Evolutionary conservation across 2,329 filamentous ascomycete genomes (phyloP), one percentile per base, ranked within the genome.

Genomic region (Exophiala mesophila): DNA sequence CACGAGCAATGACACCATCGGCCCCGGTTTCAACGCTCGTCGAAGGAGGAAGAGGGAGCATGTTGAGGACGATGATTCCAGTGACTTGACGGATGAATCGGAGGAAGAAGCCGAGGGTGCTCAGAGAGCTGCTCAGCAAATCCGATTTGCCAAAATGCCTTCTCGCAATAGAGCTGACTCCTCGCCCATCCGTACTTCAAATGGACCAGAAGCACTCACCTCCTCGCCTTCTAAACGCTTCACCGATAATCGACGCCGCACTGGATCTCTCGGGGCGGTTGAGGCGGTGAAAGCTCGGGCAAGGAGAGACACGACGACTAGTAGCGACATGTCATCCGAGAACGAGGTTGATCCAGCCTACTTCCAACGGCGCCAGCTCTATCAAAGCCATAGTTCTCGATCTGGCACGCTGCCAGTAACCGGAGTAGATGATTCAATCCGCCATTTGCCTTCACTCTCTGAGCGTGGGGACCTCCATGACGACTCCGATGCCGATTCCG

Each of bases 101-200:
- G 79, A 83, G 32, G 79, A 83, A 6, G 77, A 80, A 33, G 70
- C 68, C 3, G 73, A 78, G 16, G 59, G 57, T 28, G 53, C 53
- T 32, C 59, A 60, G 54, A 63, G 84, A 40, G 83, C 85, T 32
- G 83, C 84, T 2, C 87, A 94, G 60, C 87, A 94, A 62, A 95
- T 97, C 62, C 89, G 90, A 59, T 98, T 98, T 64, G 81, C 85
- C 36, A 97, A 97, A 66, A 90, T 96, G 86, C 90, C 92, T 1
- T 76, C 95, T 31, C 79, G 89, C 20, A 81, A 80, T 53, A 81
- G 90, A 42, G 86, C 89, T 18, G 90, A 87, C 8, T 96, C 89
- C 1, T 96, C 90, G 35, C 90, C 90, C 3, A 81, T 85, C 26
- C 82, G 87, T 34, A 69, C 66, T 20, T 65, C 64, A 20, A 66